Conservation (phyloP, 2,329 filamentous ascomycete species). For the Trichoderma sp. region DNA sequence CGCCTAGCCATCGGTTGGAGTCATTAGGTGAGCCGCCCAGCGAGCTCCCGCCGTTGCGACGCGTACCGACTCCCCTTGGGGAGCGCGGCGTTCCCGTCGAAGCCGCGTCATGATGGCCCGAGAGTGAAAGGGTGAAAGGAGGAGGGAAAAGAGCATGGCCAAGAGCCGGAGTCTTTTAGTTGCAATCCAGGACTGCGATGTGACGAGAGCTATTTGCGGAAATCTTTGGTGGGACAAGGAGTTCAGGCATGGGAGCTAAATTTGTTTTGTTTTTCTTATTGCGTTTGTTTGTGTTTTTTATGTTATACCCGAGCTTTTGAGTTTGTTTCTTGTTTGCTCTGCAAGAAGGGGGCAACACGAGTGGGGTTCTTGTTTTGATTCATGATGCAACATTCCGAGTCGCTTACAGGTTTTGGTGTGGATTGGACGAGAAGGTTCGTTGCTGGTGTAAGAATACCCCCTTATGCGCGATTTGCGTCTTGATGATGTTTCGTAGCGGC, state of each 20-base stretch:
- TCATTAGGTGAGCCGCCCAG: slow-evolving; percentile 34
- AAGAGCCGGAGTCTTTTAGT: neutral
- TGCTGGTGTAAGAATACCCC: slow-evolving; percentile 11
- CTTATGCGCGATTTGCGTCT: slow-evolving; percentile 13
- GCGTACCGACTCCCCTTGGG: slow-evolving; percentile 34
- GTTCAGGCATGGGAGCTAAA: slow-evolving; percentile 20
- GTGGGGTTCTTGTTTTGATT: slow-evolving; percentile 16
- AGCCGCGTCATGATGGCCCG: neutral
- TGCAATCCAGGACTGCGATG: neutral
- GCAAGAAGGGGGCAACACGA: slow-evolving; percentile 4
- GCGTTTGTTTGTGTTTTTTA: slow-evolving; percentile 15
- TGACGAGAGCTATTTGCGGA: neutral
- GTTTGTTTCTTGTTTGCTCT: slow-evolving; percentile 16
- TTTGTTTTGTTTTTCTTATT: neutral
- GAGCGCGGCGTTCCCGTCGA: neutral
- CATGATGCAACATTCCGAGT: slow-evolving; percentile 19
- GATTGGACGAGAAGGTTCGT: slow-evolving; percentile 12
- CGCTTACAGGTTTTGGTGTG: slow-evolving; percentile 8
- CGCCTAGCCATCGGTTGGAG: slow-evolving; percentile 43
- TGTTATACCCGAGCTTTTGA: slow-evolving; percentile 22
- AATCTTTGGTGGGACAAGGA: slow-evolving; percentile 18
- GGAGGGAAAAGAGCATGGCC: neutral
- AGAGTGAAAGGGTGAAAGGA: neutral
- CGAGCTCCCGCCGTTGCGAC: slow-evolving; percentile 40
- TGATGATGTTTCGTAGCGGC: slow-evolving; percentile 14